Base-by-base conservation (phyloP, 192 early-diverging fungal species). In the Coemansia sp. region DNA sequence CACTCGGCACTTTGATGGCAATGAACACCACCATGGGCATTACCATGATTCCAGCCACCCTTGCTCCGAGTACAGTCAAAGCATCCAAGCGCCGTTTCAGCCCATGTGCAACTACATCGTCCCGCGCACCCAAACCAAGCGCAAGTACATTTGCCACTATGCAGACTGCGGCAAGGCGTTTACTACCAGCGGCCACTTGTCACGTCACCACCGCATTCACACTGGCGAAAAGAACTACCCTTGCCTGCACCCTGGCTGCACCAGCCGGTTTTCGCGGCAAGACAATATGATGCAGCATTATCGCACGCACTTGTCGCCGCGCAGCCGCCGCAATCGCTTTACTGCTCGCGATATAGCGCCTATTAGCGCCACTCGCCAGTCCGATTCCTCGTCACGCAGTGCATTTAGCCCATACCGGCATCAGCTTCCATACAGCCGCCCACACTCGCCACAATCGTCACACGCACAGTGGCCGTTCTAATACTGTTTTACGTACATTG, bases 231-330 rank as follows among this genome's bases (percentile, higher is more conserved):
- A 90, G 68, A 88, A 89, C 72, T 92, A 88, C 72, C 48, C 76
- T 0, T 93, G 92, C 68, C 68, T 85, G 9, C 83, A 88, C 70
- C 83, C 84, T 3, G 89, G 86, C 1, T 93, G 91, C 70, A 79
- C 76, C 24, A 87, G 85, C 59, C 81, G 85, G 63, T 93, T 93
- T 54, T 89, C 90, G 36, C 81, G 91, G 62, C 89, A 90, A 34
- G 91, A 92, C 70, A 91, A 93, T 70, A 91, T 91, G 89, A 90
- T 89, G 87, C 91, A 92, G 50, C 91, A 92, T 64, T 90, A 88
- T 70, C 87, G 89, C 35, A 90, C 90, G 2, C 91, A 93, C 65
- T 79, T 88, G 74, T 89, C 89, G 21, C 75, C 85, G 27, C 87
- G 88, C 63, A 87, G 86, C 41, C 85, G 87, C 33, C 62, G 67